Evolutionary conservation across 2,329 filamentous ascomycete species (phyloP), one percentile per base, ranked within the genome.

Genomic region (Diaporthe sp.): DNA sequence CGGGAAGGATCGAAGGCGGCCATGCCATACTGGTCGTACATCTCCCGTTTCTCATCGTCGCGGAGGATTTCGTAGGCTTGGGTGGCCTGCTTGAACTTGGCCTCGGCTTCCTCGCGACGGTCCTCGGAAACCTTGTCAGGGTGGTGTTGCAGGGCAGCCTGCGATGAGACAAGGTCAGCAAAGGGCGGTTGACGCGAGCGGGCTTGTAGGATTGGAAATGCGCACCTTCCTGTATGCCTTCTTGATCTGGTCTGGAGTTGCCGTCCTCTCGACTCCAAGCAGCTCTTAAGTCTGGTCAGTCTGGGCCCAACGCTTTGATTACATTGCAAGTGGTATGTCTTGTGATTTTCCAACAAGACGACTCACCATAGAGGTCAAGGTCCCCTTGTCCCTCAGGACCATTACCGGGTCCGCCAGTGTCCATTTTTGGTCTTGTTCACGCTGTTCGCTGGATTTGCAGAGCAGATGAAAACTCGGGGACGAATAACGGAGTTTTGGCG

Each of bases 41-140:
- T 85, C 73, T 94, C 90, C 80, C 97, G 93, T 84, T 97, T 98
- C 76, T 98, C 92, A 77, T 98, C 96, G 88, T 99, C 96, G 85
- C 92, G 93, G 72, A 99, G 94, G 82, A 99, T 98, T 82, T 99
- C 97, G 88, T 99, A 99, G 79, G 97, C 97, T 85, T 97, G 93
- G 75, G 94, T 96, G 73, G 97, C 93, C 72, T 92, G 88, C 86
- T 99, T 99, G 92, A 99, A 99, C 81, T 93, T 95, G 81, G 92
- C 89, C 83, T 98, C 97, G 75, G 97, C 95, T 78, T 93, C 94
- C 81, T 92, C 92, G 78, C 96, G 93, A 81, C 96, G 92, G 37
- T 94, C 92, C 84, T 96, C 94, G 79, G 95, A 88, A 73, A 97
- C 97, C 86, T 99, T 99, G 86, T 99, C 97, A 61, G 97, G 97